A percentile compares a stretch with the other conserved stretches of the same genome.
Conservation (phyloP, 1,139 yeast species). For the Geotrichum histeridarum region DNA sequence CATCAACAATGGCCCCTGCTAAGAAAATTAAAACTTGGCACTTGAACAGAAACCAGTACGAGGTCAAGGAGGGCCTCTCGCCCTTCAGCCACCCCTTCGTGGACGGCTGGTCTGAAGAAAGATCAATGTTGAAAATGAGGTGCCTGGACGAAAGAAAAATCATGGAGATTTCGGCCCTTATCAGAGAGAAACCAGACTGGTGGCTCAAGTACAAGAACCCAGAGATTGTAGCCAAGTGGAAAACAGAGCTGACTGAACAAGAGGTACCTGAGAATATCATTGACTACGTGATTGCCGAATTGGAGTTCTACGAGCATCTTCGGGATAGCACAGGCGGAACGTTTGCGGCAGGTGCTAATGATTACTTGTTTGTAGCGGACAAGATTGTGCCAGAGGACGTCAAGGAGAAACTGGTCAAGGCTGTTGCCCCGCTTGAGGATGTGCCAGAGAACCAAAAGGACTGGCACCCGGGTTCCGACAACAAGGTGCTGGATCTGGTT, state of each 20-base stretch:
- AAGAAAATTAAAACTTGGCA: background rate
- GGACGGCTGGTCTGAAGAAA: background rate
- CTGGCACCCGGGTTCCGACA: slow-evolving; percentile 41
- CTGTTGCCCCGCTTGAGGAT: slow-evolving; percentile 47
- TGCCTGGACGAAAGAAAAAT: slow-evolving; percentile 33
- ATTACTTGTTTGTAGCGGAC: slow-evolving; percentile 20
- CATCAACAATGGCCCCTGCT: background rate
- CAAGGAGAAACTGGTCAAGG: slow-evolving; percentile 18
- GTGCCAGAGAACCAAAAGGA: slow-evolving; percentile 39
- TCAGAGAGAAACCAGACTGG: slow-evolving; percentile 40
- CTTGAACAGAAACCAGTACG: background rate
- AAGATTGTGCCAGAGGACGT: slow-evolving; percentile 19
- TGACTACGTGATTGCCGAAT: slow-evolving; percentile 24
- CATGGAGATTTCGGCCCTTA: slow-evolving; percentile 30
- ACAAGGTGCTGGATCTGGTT: slow-evolving; percentile 42
- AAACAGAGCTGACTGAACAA: slow-evolving; percentile 29
- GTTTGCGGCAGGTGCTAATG: slow-evolving; percentile 17
- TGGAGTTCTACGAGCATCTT: slow-evolving; percentile 19
- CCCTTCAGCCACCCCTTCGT: slow-evolving; percentile 7
- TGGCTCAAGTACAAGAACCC: slow-evolving; percentile 34
- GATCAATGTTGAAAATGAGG: background rate
- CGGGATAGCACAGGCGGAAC: slow-evolving; percentile 12
- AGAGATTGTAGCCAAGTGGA: slow-evolving; percentile 38
- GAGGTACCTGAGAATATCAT: slow-evolving; percentile 2
- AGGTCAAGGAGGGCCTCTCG: background rate